phyloP scores from a whole-genome alignment of 1,284 basidiomycete genomes.

The Ustilago esculenta region DNA sequence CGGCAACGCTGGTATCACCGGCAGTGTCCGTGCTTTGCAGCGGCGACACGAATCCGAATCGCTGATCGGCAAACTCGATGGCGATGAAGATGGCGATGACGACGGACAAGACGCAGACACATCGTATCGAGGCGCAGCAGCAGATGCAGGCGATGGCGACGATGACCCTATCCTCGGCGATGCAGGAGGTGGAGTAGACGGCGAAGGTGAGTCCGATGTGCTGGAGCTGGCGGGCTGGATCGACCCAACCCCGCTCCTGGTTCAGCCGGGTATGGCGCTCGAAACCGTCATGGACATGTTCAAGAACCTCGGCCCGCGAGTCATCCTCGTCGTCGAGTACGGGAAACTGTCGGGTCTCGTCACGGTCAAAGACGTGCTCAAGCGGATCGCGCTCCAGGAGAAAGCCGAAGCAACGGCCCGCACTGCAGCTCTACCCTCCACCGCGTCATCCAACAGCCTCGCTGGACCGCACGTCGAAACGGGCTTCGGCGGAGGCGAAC shows the following conservation, averaged over 20 bases:
- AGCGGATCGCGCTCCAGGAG: slow-evolving; percentile 59
- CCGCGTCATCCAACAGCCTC: neutral
- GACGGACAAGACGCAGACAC: slow-evolving; percentile 5
- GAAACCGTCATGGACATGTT: slow-evolving; percentile 87
- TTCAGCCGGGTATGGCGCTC: slow-evolving; percentile 89
- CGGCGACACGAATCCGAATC: slow-evolving; percentile 33
- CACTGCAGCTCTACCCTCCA: slow-evolving; percentile 8
- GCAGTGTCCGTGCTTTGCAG: neutral
- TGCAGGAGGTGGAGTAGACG: slow-evolving; percentile 48
- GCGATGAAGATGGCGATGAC: slow-evolving; percentile 16
- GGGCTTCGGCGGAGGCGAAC: slow-evolving; percentile 43
- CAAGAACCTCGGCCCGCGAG: slow-evolving; percentile 77
- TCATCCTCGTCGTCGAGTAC: slow-evolving; percentile 85
- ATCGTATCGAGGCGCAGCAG: slow-evolving; percentile 3
- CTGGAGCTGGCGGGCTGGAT: slow-evolving; percentile 61
- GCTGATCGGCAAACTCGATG: slow-evolving; percentile 30
- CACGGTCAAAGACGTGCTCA: slow-evolving; percentile 93
- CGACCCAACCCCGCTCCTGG: slow-evolving; percentile 85
- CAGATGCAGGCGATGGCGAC: slow-evolving; percentile 3
- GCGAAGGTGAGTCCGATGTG: slow-evolving; percentile 46
- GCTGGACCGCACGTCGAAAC: neutral
- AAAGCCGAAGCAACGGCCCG: slow-evolving; percentile 39
- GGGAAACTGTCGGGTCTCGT: slow-evolving; percentile 86
- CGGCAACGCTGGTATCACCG: neutral
- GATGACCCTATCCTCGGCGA: slow-evolving; percentile 35